Evolutionary conservation across 345 rosid genomes (phyloP).

Genomic region (Hevea brasiliensis): DNA sequence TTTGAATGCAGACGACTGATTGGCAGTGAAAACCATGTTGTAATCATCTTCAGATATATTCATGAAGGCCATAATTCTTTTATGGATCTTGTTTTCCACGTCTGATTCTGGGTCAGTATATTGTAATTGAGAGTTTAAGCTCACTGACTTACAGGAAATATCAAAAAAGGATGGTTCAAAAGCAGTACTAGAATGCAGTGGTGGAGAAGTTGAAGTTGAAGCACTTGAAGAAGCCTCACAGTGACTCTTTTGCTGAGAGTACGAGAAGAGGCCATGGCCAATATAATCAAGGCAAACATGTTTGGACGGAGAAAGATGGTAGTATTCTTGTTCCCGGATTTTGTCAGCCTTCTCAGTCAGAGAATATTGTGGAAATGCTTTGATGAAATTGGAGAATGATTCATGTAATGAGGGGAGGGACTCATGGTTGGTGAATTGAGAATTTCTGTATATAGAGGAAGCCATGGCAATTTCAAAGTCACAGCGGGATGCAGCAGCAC

Average conservation of each 20-base stretch:
- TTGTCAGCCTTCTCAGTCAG: conserved; percentile 54
- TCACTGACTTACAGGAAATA: conserved; percentile 49
- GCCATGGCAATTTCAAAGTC: conserved; percentile 46
- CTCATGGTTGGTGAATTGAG: conserved; percentile 73
- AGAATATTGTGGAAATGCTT: conserved; percentile 51
- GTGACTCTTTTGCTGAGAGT: conserved; percentile 39
- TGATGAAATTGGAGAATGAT: conserved; percentile 48
- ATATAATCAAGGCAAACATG: conserved; percentile 63
- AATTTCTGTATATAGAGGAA: conserved; percentile 44
- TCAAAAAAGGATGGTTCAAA: conserved; percentile 37
- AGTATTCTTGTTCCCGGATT: conserved; percentile 61
- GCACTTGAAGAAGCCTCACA: conserved; percentile 4
- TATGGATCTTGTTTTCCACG: conserved; percentile 45
- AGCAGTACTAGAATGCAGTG: neutral
- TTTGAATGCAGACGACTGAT: conserved; percentile 74
- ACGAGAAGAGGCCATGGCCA: conserved; percentile 79
- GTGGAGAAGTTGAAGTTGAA: conserved; percentile 31
- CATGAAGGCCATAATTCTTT: conserved; percentile 64
- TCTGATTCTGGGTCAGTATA: conserved; percentile 45
- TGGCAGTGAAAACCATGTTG: conserved; percentile 59
- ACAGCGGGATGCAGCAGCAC: conserved; percentile 32
- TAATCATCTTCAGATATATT: conserved; percentile 76
- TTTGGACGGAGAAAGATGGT: conserved; percentile 49
- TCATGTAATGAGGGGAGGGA: conserved; percentile 68
- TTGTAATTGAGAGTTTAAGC: conserved; percentile 39